Percentiles rank a stretch among this genome's conserved stretches.
Conservation (phyloP, 164 flowering plant genomes). For the Buxus sempervirens region DNA sequence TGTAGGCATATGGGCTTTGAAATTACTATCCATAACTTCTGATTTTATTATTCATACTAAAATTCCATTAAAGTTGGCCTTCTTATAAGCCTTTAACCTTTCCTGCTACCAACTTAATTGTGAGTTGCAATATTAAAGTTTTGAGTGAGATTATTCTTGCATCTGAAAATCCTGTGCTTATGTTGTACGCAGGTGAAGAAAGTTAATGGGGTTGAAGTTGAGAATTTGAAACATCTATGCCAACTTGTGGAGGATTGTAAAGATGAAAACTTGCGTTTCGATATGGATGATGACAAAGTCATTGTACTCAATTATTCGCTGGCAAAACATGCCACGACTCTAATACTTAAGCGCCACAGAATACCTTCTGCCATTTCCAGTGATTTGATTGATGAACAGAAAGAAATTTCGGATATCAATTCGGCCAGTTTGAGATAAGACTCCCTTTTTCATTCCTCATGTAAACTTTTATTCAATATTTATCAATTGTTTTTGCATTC, state of each 20-base stretch:
- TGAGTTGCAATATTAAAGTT: neutral
- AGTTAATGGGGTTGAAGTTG: conserved; percentile 66
- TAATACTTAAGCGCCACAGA: conserved; percentile 73
- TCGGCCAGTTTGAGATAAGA: conserved; percentile 18
- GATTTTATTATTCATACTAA: neutral
- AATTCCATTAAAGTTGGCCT: neutral
- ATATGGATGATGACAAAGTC: conserved; percentile 89
- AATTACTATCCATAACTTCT: neutral
- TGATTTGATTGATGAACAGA: conserved; percentile 46
- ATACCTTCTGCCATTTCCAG: conserved; percentile 76
- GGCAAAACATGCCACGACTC: conserved; percentile 75
- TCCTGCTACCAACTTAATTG: neutral
- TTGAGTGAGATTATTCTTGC: neutral
- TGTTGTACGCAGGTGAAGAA: conserved; percentile 55
- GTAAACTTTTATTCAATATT: neutral
- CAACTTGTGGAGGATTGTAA: conserved; percentile 60
- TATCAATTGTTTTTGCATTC: neutral
- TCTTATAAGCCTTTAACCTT: too few relatives aligned
- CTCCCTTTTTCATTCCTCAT: too few relatives aligned
- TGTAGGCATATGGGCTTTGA: too few relatives aligned
- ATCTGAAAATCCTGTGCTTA: neutral
- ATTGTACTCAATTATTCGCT: conserved; percentile 52
- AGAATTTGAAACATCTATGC: conserved; percentile 74
- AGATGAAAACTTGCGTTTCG: conserved; percentile 63
- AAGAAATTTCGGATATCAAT: conserved; percentile 13